A percentile compares a stretch with the other conserved stretches of the same genome.
phyloP scores from a whole-genome alignment of 2,329 filamentous ascomycete species.

The Talaromyces marneffei region DNA sequence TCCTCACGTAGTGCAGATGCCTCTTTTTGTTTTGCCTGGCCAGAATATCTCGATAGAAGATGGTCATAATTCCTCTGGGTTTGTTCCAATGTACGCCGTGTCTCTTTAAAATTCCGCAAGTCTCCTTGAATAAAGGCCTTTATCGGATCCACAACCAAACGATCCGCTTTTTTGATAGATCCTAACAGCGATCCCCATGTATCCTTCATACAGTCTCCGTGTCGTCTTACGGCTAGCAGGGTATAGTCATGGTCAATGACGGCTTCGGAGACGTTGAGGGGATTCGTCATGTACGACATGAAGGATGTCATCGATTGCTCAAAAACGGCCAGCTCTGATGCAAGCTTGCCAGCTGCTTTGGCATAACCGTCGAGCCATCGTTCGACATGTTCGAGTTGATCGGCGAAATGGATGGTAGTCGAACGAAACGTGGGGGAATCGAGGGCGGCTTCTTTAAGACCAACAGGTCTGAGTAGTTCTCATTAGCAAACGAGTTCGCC shows the following conservation, averaged over 20 bases:
- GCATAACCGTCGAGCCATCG: constrained; percentile 78
- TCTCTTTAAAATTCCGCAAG: constrained; percentile 79
- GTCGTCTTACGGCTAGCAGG: constrained; percentile 73
- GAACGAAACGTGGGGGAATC: constrained; percentile 95
- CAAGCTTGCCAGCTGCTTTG: constrained; percentile 57
- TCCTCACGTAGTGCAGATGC: constrained; percentile 86
- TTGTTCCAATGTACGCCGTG: constrained; percentile 66
- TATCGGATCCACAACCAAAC: constrained; percentile 73
- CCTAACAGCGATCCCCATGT: constrained; percentile 75
- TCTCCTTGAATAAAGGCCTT: constrained; percentile 71
- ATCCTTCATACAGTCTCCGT: constrained; percentile 78
- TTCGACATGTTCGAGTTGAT: constrained; percentile 87
- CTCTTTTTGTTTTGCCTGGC: constrained; percentile 89
- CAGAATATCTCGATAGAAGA: constrained; percentile 72
- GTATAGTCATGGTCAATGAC: constrained; percentile 95
- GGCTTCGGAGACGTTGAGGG: constrained; percentile 68
- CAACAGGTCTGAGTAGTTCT: constrained; percentile 58
- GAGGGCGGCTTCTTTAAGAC: constrained; percentile 87
- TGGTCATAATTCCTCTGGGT: constrained; percentile 81
- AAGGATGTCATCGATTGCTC: constrained; percentile 76
- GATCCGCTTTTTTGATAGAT: constrained; percentile 71
- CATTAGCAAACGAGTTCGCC: background rate
- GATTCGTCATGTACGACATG: constrained; percentile 68
- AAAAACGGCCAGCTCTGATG: constrained; percentile 62
- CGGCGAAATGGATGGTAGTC: constrained; percentile 75